Conservation (phyloP, 345 rosid species). For the Kernera saxatilis region DNA sequence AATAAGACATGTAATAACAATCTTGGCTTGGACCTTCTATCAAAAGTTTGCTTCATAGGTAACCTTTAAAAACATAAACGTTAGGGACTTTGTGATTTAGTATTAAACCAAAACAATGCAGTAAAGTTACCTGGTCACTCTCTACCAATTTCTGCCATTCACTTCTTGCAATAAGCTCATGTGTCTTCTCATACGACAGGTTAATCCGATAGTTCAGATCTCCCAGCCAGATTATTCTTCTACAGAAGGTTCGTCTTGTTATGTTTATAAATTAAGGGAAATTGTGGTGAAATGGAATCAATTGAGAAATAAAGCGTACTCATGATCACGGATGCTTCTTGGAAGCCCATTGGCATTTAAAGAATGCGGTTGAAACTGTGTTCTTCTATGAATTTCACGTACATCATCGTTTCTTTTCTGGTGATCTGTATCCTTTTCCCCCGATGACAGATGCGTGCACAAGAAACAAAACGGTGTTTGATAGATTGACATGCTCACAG, state of each 20-base stretch:
- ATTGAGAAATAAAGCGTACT: slow-evolving; percentile 46
- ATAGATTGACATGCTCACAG: slow-evolving; percentile 90
- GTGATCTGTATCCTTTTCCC: slow-evolving; percentile 83
- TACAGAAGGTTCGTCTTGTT: slow-evolving; percentile 32
- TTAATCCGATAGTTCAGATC: slow-evolving; percentile 90
- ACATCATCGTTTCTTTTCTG: slow-evolving; percentile 82
- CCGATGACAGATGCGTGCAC: slow-evolving; percentile 82
- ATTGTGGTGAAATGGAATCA: background rate
- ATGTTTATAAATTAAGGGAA: background rate
- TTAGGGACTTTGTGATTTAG: background rate
- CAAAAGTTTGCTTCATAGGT: background rate
- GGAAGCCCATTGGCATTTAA: slow-evolving; percentile 46
- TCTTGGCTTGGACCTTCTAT: background rate
- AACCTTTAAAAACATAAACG: background rate
- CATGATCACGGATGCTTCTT: slow-evolving; percentile 64
- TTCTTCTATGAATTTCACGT: slow-evolving; percentile 69
- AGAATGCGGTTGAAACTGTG: slow-evolving; percentile 49
- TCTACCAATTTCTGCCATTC: slow-evolving; percentile 70
- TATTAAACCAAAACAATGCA: background rate
- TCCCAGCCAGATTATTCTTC: slow-evolving; percentile 86
- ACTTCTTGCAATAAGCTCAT: slow-evolving; percentile 54
- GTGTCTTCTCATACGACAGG: slow-evolving; percentile 58
- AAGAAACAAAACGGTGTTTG: slow-evolving; percentile 84
- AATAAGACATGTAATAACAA: background rate
- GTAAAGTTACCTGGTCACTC: slow-evolving; percentile 66